Evolutionary conservation across 441 rosid species (phyloP).

Genomic region (Populus hybrid): DNA sequence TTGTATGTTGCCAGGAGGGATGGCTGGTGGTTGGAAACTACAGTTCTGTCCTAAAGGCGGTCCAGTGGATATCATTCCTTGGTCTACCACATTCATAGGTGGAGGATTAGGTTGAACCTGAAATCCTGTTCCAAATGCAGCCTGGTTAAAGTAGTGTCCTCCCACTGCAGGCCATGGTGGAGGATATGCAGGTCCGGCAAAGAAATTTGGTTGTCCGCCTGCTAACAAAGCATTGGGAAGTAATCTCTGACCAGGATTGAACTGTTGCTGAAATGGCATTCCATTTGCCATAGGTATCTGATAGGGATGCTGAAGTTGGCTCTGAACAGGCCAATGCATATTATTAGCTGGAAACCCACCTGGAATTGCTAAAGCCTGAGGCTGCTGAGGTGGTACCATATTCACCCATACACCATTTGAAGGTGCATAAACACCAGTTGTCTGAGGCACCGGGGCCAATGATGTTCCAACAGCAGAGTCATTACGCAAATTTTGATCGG

Average conservation of each 20-base stretch:
- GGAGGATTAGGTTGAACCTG: conserved; percentile 37
- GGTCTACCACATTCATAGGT: conserved; percentile 25
- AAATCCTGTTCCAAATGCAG: conserved; percentile 39
- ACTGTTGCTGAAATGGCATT: conserved; percentile 54
- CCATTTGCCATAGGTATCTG: conserved; percentile 48
- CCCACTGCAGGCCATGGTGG: conserved; percentile 45
- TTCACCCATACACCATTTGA: conserved; percentile 39
- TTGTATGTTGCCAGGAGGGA: conserved; percentile 23
- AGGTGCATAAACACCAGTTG: conserved; percentile 28
- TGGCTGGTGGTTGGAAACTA: conserved; percentile 23
- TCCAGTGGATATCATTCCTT: conserved; percentile 27
- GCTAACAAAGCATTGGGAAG: conserved; percentile 33
- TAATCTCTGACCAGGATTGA: conserved; percentile 44
- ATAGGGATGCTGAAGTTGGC: conserved; percentile 45
- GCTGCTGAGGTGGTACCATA: conserved; percentile 32
- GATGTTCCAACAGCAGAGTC: conserved; percentile 23
- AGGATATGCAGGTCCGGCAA: conserved; percentile 33
- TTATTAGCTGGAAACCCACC: conserved; percentile 40
- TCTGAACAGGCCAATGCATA: conserved; percentile 46
- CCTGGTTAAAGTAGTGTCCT: conserved; percentile 53
- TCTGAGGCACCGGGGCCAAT: conserved; percentile 34
- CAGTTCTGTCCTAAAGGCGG: conserved; percentile 21
- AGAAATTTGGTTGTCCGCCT: conserved; percentile 42
- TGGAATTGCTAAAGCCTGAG: conserved; percentile 22
- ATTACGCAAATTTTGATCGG: conserved; percentile 27